Conservation (phyloP, 129 eudicot species). For the Helichrysum umbraculigerum region DNA sequence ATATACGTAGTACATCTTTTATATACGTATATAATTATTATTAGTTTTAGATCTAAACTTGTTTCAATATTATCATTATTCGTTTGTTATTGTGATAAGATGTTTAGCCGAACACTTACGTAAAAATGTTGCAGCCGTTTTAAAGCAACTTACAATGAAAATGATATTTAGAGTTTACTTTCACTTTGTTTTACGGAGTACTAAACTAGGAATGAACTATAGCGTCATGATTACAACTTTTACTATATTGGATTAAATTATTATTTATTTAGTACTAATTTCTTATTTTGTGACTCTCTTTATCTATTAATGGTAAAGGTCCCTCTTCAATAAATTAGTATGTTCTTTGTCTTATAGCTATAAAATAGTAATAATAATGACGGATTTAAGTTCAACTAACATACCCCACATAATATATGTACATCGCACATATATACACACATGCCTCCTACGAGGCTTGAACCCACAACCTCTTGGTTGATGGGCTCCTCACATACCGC, state of each 20-base stretch:
- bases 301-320: neutral
- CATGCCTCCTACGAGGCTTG: too few relatives aligned
- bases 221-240: slow-evolving; percentile 3
- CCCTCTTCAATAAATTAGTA: neutral
- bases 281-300: neutral
- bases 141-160: neutral
- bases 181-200: neutral
- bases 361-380: too few relatives aligned
- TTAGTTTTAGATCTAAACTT: too few relatives aligned
- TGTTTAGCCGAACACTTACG: neutral
- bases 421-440: too few relatives aligned
- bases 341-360: neutral
- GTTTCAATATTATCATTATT: too few relatives aligned
- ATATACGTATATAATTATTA: too few relatives aligned
- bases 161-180: neutral
- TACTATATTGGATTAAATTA: slow-evolving; percentile 6
- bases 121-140: neutral
- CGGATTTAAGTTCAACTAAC: neutral
- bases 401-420: too few relatives aligned
- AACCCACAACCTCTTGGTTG: too few relatives aligned
- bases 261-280: neutral
- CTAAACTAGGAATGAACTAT: neutral
- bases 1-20: too few relatives aligned
- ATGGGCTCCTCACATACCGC: too few relatives aligned
- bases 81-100: too few relatives aligned